Evolutionary conservation across 371 early-diverging fungal species (phyloP).

Genomic region (Capniomyces stellatus): DNA sequence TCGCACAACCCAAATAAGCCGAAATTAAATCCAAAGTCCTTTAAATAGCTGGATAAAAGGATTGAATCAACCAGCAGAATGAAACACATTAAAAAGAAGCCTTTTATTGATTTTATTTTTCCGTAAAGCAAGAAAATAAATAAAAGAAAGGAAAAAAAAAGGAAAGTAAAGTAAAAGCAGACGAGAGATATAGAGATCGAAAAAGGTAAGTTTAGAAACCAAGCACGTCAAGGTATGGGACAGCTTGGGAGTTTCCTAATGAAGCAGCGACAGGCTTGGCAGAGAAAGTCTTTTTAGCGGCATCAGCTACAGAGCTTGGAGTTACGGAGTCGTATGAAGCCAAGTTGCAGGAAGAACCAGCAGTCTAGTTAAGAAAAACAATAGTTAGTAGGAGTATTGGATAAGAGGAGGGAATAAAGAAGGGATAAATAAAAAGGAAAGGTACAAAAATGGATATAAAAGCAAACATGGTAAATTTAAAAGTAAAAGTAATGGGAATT

Average conservation of each 20-base stretch:
- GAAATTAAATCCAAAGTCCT: too few species aligned
- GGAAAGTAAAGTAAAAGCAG: background rate
- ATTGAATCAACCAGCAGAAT: too few species aligned
- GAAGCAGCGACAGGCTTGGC: constrained; percentile 67
- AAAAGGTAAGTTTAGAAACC: constrained; percentile 11
- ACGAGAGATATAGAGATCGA: background rate
- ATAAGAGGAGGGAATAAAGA: too few species aligned
- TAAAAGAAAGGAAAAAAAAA: background rate
- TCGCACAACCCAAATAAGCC: too few species aligned
- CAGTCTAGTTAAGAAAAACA: too few species aligned
- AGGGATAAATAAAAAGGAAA: too few species aligned
- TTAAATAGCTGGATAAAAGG: too few species aligned
- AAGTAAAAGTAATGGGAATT: constrained; percentile 32
- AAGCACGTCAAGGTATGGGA: constrained; percentile 74
- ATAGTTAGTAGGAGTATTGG: too few species aligned
- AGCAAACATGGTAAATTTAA: too few species aligned
- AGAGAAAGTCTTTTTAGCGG: constrained; percentile 45
- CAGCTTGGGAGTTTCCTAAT: constrained; percentile 49
- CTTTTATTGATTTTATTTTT: too few species aligned
- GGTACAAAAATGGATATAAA: too few species aligned
- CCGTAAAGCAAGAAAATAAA: background rate
- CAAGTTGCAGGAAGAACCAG: constrained; percentile 26
- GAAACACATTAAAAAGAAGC: too few species aligned
- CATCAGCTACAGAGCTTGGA: constrained; percentile 40
- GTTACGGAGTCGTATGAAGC: constrained; percentile 38